phyloP scores from a whole-genome alignment of 1,284 basidiomycete genomes.

The Leucoagaricus sp. region DNA sequence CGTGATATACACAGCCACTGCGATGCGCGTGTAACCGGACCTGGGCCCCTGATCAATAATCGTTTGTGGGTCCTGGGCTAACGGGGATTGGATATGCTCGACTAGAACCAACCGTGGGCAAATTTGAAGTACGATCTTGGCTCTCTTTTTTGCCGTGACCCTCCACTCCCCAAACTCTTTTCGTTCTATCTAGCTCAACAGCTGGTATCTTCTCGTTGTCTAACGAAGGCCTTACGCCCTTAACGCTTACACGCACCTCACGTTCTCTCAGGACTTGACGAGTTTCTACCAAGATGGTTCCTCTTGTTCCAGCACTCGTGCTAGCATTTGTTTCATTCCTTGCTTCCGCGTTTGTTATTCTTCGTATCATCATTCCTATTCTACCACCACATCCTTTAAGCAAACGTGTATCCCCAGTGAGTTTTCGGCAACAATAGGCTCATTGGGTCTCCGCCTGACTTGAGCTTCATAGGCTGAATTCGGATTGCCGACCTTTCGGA shows the following conservation, averaged over 20 bases:
- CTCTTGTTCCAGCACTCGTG: constrained; percentile 61
- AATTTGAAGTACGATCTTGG: constrained; percentile 35
- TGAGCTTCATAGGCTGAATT: constrained; percentile 57
- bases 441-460: constrained; percentile 20
- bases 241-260: constrained; percentile 44
- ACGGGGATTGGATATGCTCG: constrained; percentile 12
- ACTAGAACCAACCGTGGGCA: constrained; percentile 32
- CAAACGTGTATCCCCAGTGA: constrained; percentile 66
- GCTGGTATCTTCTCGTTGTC: constrained; percentile 27
- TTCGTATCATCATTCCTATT: constrained; percentile 70
- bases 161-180: constrained; percentile 24
- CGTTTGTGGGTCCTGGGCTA: constrained; percentile 27
- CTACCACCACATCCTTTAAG: constrained; percentile 69
- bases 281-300: constrained; percentile 51
- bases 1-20: background rate
- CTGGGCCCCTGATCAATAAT: no score
- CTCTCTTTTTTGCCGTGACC: constrained; percentile 22
- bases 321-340: constrained; percentile 70
- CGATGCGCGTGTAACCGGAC: no score
- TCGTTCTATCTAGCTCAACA: constrained; percentile 29
- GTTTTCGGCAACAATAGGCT: constrained; percentile 28
- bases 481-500: constrained; percentile 65
- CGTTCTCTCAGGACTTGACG: constrained; percentile 40
- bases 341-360: constrained; percentile 69
- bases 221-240: constrained; percentile 40